Evolutionary conservation across 2,329 filamentous ascomycete species (phyloP).

Genomic region (Ophiocordyceps unilateralis): DNA sequence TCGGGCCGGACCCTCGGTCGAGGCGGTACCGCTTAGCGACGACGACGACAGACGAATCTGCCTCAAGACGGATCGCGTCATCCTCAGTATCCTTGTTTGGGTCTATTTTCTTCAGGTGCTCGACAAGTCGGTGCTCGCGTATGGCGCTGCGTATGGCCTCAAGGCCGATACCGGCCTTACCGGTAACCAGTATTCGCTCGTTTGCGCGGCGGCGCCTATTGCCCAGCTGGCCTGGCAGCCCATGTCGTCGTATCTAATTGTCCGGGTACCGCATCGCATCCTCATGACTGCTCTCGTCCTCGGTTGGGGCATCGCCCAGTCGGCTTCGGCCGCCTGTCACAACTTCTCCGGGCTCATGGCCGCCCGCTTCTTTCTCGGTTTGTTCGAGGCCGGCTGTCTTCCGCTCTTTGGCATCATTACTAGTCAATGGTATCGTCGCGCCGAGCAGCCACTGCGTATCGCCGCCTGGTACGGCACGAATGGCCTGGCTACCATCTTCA

Average conservation of each 20-base stretch:
- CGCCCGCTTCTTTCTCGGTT: slow-evolving; percentile 28
- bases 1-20: no score
- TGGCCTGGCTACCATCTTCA: slow-evolving; percentile 37
- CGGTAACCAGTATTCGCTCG: slow-evolving; percentile 36
- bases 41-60: slow-evolving; percentile 26
- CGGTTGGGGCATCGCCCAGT: slow-evolving; percentile 25
- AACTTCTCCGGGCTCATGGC: slow-evolving; percentile 30
- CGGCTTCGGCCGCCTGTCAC: slow-evolving; percentile 27
- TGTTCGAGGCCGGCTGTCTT: slow-evolving; percentile 34
- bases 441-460: slow-evolving; percentile 44
- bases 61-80: slow-evolving; percentile 41
- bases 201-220: slow-evolving; percentile 39
- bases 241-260: slow-evolving; percentile 40
- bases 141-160: slow-evolving; percentile 38
- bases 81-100: slow-evolving; percentile 37
- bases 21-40: slow-evolving; percentile 6
- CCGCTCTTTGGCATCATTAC: slow-evolving; percentile 30
- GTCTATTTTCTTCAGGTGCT: slow-evolving; percentile 42
- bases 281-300: slow-evolving; percentile 34
- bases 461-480: slow-evolving; percentile 52
- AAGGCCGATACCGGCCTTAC: slow-evolving; percentile 29
- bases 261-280: slow-evolving; percentile 40
- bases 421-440: slow-evolving; percentile 27
- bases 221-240: slow-evolving; percentile 45
- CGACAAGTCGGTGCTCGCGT: slow-evolving; percentile 41